These are phyloP conservation scores for Serpula lacrymans DNA, from an alignment of 768 basidiomycete genomes.

Conservation along the genomic window DNA sequence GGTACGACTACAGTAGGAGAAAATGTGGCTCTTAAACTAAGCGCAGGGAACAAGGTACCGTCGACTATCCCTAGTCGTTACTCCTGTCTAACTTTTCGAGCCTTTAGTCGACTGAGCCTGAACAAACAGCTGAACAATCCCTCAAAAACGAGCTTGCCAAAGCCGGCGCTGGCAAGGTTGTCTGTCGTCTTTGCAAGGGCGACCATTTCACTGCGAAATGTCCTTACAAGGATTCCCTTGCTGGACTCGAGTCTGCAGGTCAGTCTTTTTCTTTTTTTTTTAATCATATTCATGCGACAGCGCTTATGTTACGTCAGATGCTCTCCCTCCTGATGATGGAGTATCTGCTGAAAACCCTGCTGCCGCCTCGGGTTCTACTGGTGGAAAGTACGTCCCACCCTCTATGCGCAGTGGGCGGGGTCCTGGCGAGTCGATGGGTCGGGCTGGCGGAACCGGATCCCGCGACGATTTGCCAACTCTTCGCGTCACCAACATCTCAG, in stretches of 20 bases:
- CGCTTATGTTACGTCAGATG: constrained; percentile 23
- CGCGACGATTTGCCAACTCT: constrained; percentile 95
- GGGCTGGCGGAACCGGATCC: constrained; percentile 46
- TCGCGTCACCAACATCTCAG: constrained; percentile 94
- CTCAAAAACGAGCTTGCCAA: constrained; percentile 65
- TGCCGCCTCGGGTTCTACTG: constrained; percentile 32
- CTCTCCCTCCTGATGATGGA: constrained; percentile 35
- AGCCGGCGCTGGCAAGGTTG: constrained; percentile 82
- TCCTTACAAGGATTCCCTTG: constrained; percentile 94
- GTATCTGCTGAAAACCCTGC: constrained; percentile 32
- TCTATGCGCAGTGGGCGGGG: constrained; percentile 76
- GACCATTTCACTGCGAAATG: constrained; percentile 98
- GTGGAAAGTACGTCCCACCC: constrained; percentile 92
- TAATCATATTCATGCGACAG: neutral
- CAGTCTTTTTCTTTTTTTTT: constrained; percentile 13
- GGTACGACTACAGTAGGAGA: constrained; percentile 93
- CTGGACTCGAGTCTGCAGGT: constrained; percentile 66
- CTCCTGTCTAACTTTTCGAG: neutral
- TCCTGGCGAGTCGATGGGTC: constrained; percentile 75
- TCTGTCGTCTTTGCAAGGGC: constrained; percentile 93
- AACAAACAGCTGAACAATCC: constrained; percentile 60
- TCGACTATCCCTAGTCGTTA: neutral
- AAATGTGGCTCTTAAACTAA: constrained; percentile 60
- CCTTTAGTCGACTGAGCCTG: constrained; percentile 57
- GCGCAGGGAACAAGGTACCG: constrained; percentile 58